Conservation (phyloP, 371 early-diverging fungal species). For the Phascolomyces articulosus region DNA sequence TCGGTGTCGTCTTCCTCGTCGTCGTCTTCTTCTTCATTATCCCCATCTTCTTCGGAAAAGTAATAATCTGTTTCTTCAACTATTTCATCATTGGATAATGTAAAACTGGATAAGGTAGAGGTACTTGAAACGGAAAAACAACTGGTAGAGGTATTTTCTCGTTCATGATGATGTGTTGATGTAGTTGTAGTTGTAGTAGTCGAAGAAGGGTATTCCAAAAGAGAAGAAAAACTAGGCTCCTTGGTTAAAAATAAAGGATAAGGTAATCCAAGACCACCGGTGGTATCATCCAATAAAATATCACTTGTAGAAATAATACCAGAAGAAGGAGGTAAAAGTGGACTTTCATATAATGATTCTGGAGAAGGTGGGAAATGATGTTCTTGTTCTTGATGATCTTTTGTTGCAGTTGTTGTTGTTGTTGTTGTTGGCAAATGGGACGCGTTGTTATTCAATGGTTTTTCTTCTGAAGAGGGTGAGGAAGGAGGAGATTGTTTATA, state of each 20-base stretch:
- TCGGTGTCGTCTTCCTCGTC: slow-evolving; percentile 2
- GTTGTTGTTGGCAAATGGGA: no score
- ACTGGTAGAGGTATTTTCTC: no score
- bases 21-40: neutral
- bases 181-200: neutral
- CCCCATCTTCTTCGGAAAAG: slow-evolving; percentile 11
- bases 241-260: neutral
- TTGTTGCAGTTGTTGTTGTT: no score
- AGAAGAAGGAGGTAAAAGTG: neutral
- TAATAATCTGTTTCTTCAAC: slow-evolving; percentile 3
- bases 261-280: neutral
- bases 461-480: no score
- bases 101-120: no score
- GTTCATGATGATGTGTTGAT: neutral
- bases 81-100: no score
- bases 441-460: no score
- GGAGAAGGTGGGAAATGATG: neutral
- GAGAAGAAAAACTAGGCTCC: neutral
- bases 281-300: neutral
- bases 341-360: slow-evolving; percentile 3
- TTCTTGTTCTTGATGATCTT: neutral
- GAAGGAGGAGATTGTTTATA: neutral
- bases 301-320: neutral
- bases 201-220: neutral
- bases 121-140: no score